Base-by-base conservation (phyloP, 2,329 filamentous ascomycete species). In the Lasiodiplodia citricola region DNA sequence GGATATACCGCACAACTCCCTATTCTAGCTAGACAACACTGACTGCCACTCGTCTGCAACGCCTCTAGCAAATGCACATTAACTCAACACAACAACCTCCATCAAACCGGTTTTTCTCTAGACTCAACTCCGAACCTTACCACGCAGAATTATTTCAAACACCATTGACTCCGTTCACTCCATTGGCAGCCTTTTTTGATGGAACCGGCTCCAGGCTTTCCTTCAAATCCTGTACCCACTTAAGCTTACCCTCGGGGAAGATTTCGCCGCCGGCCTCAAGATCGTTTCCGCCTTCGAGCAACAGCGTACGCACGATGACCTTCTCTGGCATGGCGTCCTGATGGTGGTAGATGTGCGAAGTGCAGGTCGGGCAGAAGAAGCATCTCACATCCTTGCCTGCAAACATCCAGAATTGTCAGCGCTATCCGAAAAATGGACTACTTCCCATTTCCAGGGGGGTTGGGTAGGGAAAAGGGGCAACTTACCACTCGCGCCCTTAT, bases 271-370 rank as follows among this genome's bases (percentile, higher is more conserved):
- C 75, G 16, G 77, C 77, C 2, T 74, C 73, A 71, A 81, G 76
- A 7, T 75, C 70, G 21, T 73, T 72, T 10, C 78, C 77, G 8
- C 79, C 76, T 3, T 81, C 79, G 3, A 80, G 73, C 35, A 82
- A 69, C 50, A 80, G 70, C 8, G 79, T 82, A 41, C 80, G 73
- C 18, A 80, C 76, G 64, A 82, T 80, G 25, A 80, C 74, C 67
- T 79, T 79, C 10, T 79, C 79, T 2, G 79, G 78, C 77, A 81
- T 80, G 11, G 75, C 76, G 55, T 78, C 77, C 68, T 80, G 80
- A 51, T 79, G 76, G 67, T 81, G 79, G 58, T 80, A 81, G n/a
- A 81, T 76, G 68, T 81, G 79, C 54, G 74, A 77, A 5, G 80
- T 81, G 70, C 79, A 81, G 4, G 72, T 79, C 21, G 72, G 70